A percentile compares a stretch with the other conserved stretches of the same genome.
Conservation (phyloP, 495 filamentous ascomycete genomes). For the Aspergillus bertholletiae region DNA sequence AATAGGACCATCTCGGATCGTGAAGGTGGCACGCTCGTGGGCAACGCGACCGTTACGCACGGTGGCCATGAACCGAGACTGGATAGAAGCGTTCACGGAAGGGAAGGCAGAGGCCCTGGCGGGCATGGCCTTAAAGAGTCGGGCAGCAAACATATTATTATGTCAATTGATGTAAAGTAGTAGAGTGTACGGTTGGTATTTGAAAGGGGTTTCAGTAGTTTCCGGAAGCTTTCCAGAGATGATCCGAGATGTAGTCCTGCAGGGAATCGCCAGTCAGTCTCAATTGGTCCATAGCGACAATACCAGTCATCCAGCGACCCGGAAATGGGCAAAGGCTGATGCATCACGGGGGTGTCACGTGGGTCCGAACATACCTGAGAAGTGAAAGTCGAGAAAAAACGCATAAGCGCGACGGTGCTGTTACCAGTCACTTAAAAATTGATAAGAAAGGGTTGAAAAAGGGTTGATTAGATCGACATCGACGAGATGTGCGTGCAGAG, state of each 20-base stretch:
- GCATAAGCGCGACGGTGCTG: constrained; percentile 74
- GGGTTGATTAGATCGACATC: constrained; percentile 29
- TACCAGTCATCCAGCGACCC: constrained; percentile 3
- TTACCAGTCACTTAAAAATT: constrained; percentile 35
- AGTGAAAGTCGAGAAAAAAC: constrained; percentile 90
- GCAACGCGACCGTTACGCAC: constrained; percentile 60
- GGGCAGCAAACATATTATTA: constrained; percentile 63
- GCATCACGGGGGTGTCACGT: neutral
- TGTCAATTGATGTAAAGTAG: constrained; percentile 4
- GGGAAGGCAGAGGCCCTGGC: constrained; percentile 49
- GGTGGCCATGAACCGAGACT: constrained; percentile 64
- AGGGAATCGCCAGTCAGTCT: neutral
- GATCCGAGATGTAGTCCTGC: constrained; percentile 97
- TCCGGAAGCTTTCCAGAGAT: constrained; percentile 93
- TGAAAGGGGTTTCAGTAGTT: constrained; percentile 52
- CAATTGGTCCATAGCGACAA: neutral
- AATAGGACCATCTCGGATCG: constrained; percentile 90
- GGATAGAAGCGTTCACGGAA: constrained; percentile 47
- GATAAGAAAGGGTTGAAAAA: constrained; percentile 9
- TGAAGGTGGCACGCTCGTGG: constrained; percentile 85
- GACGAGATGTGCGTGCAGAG: neutral
- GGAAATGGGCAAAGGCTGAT: neutral
- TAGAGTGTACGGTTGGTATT: constrained; percentile 11
- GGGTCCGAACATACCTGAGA: constrained; percentile 73
- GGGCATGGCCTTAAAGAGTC: constrained; percentile 56